phyloP scores from a whole-genome alignment of 1,284 basidiomycete species.

The Ustilago shanxiensis region DNA sequence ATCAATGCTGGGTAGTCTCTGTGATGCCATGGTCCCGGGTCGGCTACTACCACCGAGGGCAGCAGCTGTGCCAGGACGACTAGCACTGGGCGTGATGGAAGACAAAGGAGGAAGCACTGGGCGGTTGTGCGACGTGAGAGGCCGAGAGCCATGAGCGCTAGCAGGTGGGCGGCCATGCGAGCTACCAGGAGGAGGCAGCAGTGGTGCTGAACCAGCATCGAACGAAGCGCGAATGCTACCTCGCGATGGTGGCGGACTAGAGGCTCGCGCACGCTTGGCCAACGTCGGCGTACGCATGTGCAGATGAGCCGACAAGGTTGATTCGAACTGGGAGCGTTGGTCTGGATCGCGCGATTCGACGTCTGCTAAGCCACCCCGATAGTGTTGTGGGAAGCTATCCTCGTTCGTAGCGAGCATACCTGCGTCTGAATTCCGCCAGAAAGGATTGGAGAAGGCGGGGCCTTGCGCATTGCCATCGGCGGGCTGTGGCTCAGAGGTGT shows the following conservation, averaged over 20 bases:
- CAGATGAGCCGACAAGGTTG: slow-evolving; percentile 56
- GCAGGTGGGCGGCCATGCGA: slow-evolving; percentile 50
- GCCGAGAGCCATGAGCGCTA: slow-evolving; percentile 42
- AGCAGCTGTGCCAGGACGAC: slow-evolving; percentile 56
- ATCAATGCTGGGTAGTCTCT: slow-evolving; percentile 52
- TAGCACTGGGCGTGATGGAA: slow-evolving; percentile 49
- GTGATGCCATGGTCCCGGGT: slow-evolving; percentile 30
- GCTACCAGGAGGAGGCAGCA: slow-evolving; percentile 49
- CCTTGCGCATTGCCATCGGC: slow-evolving; percentile 6
- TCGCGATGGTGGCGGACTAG: slow-evolving; percentile 47
- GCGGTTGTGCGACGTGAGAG: slow-evolving; percentile 50
- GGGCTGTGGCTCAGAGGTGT: slow-evolving; percentile 11
- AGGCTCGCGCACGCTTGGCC: slow-evolving; percentile 38
- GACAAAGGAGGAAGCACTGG: slow-evolving; percentile 60
- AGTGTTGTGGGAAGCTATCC: slow-evolving; percentile 16
- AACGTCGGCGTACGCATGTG: slow-evolving; percentile 57
- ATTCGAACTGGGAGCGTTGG: slow-evolving; percentile 50
- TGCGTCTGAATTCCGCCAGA: slow-evolving; percentile 35
- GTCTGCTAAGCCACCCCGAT: slow-evolving; percentile 12
- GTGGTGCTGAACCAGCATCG: slow-evolving; percentile 34
- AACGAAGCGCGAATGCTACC: slow-evolving; percentile 40
- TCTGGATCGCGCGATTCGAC: slow-evolving; percentile 14
- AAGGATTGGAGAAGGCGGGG: slow-evolving; percentile 44
- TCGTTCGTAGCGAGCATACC: slow-evolving; percentile 13
- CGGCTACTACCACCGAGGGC: slow-evolving; percentile 30